Base-by-base conservation (phyloP, 148 eudicot species). In the Chenopodium album region DNA sequence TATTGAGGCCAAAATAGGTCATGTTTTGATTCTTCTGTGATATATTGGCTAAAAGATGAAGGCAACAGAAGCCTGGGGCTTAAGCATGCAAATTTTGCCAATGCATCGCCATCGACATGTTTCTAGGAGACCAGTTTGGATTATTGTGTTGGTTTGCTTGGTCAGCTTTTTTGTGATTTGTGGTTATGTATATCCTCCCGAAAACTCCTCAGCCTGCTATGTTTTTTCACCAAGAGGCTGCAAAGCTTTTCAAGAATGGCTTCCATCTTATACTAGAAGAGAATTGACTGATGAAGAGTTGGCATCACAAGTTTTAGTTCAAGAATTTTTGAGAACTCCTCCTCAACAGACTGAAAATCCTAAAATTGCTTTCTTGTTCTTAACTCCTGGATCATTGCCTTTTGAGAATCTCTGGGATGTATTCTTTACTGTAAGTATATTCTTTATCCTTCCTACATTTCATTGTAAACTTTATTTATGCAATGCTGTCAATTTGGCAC, bases 151-250 rank as follows among this genome's bases (percentile, higher is more conserved):
- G 84, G 80, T 92, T 83, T 87, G 90, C 82, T 82, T 94, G 75
- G 91, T 92, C 71, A 75, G 89, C 83, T 52, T 90, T 68, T 92
- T 92, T 84, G 77, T 92, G 66, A 87, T 94, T 41, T 91, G 89
- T 79, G 97, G 91, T 59, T 94, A 94, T 86, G 84, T 92, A 65
- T 90, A 90, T 85, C 94, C 98, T 79, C 97, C 92, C 63, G 90
- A 85, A 50, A 87, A 76, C 80, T 88, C 94, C 64, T 78, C 93
- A 28, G 93, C 93, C 14, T 94, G 98, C 83, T 91, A 90, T 81
- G 81, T 90, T 16, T 92, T 94, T 80, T 91, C 92, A 31, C 88
- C 93, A 34, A 82, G 88, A 79, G 93, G 98, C 60, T 94, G 98
- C 87, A 89, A 85, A 62, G 89, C 87, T 48, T 78, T 91, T 48